Evolutionary conservation across 805 yeast genomes (phyloP), one percentile per base, ranked within the genome.

Genomic region (Priceomyces fermenticarens): DNA sequence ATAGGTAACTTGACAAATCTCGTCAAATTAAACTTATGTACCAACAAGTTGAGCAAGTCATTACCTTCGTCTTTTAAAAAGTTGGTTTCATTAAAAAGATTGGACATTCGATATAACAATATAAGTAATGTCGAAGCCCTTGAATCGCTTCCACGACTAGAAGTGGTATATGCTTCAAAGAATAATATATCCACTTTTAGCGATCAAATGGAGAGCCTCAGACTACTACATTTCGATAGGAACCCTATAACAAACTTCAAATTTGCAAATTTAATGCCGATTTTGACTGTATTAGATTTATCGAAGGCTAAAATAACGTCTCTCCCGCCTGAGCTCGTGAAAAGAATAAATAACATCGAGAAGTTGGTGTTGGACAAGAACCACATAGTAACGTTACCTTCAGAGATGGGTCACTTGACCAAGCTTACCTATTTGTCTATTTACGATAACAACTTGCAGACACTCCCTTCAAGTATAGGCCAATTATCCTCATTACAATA

Each of bases 291-390:
- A 12, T 70, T 93, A 36, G 88, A 88, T 46, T 66, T 93, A 39
- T 79, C 86, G 8, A 85, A 85, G 54, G 97, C 96, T 1, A 88
- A 87, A 52, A 66, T 93, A 36, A 79, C 96, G 0, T 72, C 86
- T 5, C 67, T 93, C 23, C 83, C 90, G 0, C 71, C 77, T 6
- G 77, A 75, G 12, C 78, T 89, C 43, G 71, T 89, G 33, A 60
- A 72, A 6, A 75, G 72, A 47, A 69, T 89, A 32, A 78, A 85
- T 0, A 76, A 78, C 44, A 66, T 89, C 39, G 95, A 86, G 50
- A 84, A 79, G 44, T 63, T 93, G 47, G 80, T 80, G 23, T 63
- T 93, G 46, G 93, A 88, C 61, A 80, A 83, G 51, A 93, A 93
- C 55, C 93, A 86, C 55, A 70, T 93, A 49, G 85, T 85, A 7